phyloP scores from a whole-genome alignment of 2,329 filamentous ascomycete species.

The Geosmithia flava region DNA sequence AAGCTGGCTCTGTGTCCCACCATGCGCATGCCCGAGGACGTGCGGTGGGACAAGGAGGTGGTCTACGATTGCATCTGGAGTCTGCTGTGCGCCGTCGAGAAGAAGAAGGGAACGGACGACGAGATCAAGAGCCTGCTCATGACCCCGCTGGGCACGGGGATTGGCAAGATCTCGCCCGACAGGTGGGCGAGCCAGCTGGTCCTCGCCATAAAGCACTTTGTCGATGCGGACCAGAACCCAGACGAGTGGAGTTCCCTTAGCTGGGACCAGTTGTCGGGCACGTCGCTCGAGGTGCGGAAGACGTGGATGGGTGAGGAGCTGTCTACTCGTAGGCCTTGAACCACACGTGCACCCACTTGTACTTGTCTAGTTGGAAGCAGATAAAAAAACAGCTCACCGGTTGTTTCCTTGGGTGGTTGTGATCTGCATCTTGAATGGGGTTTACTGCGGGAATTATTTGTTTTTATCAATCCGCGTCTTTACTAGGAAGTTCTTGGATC shows the following conservation, averaged over 20 bases:
- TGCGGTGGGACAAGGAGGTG: slow-evolving; percentile 36
- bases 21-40: slow-evolving; percentile 32
- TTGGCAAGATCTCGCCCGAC: slow-evolving; percentile 28
- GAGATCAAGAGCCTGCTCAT: slow-evolving; percentile 32
- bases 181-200: slow-evolving; percentile 37
- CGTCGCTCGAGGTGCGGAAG: background rate
- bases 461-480: background rate
- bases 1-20: slow-evolving; percentile 39
- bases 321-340: no score
- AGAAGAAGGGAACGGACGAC: slow-evolving; percentile 24
- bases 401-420: no score
- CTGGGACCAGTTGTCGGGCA: slow-evolving; percentile 13
- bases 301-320: background rate
- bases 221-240: slow-evolving; percentile 29
- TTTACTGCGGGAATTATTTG: no score
- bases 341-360: background rate
- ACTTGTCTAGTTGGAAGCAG: no score
- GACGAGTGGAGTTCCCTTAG: slow-evolving; percentile 25
- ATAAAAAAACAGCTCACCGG: no score
- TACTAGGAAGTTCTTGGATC: background rate
- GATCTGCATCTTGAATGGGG: no score
- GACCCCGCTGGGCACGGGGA: slow-evolving; percentile 38
- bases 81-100: slow-evolving; percentile 32
- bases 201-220: slow-evolving; percentile 37
- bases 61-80: slow-evolving; percentile 42